Evolutionary conservation across 148 eudicot species (phyloP).

Genomic region (Heliamphora exappendiculata): DNA sequence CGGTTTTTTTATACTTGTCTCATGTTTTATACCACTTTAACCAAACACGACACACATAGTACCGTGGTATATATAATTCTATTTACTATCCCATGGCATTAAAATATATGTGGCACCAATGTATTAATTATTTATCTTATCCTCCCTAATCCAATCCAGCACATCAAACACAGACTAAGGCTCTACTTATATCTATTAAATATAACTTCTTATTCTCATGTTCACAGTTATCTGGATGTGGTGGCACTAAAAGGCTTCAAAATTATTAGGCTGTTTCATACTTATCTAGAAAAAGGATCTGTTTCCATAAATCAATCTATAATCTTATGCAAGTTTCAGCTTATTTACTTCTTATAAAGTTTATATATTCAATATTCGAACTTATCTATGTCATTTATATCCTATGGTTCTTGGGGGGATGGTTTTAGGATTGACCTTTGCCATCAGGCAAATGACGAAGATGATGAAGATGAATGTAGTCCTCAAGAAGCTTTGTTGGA

Average conservation of each 20-base stretch:
- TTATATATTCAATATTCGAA: not conserved
- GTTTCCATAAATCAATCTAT: not conserved
- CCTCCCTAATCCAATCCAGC: too few species aligned
- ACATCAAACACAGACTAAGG: too few species aligned
- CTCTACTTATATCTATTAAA: not conserved
- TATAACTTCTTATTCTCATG: not conserved
- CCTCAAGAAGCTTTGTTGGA: constrained; percentile 56
- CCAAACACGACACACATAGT: too few species aligned
- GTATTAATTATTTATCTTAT: too few species aligned
- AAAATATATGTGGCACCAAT: too few species aligned
- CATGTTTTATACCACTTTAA: too few species aligned
- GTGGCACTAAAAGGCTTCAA: not conserved
- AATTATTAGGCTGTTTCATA: not conserved
- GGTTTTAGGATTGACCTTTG: constrained; percentile 84
- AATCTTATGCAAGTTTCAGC: constrained; percentile 8
- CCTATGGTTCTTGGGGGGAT: constrained; percentile 16
- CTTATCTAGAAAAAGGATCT: not conserved
- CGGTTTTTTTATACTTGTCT: too few species aligned
- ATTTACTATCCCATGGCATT: too few species aligned
- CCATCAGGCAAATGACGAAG: constrained; percentile 86
- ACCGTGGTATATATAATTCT: too few species aligned
- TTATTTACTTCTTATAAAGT: constrained; percentile 2
- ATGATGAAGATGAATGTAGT: constrained; percentile 62
- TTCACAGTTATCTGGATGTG: not conserved
- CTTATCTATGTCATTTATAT: constrained; percentile 7